phyloP scores from a whole-genome alignment of 495 filamentous ascomycete genomes.

The Talaromyces adpressus region DNA sequence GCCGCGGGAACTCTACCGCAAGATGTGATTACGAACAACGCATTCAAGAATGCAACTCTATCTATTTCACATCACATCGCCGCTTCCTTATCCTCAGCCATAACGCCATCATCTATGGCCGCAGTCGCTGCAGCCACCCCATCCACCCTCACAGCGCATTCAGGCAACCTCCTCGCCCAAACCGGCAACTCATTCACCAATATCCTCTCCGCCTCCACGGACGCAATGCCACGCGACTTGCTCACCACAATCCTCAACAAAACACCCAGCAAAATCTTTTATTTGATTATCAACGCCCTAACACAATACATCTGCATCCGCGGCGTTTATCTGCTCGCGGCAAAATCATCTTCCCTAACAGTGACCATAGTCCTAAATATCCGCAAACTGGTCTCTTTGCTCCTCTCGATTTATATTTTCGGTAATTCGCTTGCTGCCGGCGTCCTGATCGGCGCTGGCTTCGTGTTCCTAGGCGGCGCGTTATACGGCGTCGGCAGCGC shows the following conservation, averaged over 20 bases:
- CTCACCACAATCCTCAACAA: constrained; percentile 23
- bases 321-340: constrained; percentile 84
- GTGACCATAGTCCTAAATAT: constrained; percentile 96
- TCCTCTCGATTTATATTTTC: constrained; percentile 89
- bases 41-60: not conserved
- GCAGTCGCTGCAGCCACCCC: not conserved
- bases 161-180: constrained; percentile 16
- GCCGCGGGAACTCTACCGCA: not conserved
- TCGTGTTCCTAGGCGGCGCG: constrained; percentile 84
- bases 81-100: not conserved
- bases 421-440: constrained; percentile 70
- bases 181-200: not conserved
- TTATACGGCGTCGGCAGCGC: constrained; percentile 76
- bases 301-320: constrained; percentile 94
- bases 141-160: not conserved
- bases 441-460: constrained; percentile 69
- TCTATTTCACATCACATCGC: not conserved
- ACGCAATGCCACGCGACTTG: not conserved
- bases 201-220: not conserved
- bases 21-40: not conserved
- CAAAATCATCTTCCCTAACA: constrained; percentile 80
- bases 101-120: not conserved
- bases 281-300: constrained; percentile 69
- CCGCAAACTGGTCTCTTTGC: constrained; percentile 83
- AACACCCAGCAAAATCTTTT: constrained; percentile 66